Conservation (phyloP, 257 asterid species). For the Plantago elongata region DNA sequence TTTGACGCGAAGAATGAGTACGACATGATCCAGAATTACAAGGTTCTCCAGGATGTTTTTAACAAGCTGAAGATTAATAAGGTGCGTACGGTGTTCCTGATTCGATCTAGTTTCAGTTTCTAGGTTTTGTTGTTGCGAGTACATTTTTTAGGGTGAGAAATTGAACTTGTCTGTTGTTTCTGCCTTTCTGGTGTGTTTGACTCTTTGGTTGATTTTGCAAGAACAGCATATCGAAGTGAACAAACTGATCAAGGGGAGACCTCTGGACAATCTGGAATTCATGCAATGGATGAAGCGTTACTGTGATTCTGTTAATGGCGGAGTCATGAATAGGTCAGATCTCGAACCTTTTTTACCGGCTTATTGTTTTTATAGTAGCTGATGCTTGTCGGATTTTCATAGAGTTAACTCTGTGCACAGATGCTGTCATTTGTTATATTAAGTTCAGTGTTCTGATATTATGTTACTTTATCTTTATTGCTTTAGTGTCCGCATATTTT, state of each 20-base stretch:
- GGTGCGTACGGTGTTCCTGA: conserved; percentile 28
- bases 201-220: background rate
- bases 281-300: conserved; percentile 98
- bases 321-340: conserved; percentile 37
- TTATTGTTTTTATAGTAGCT: background rate
- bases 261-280: conserved; percentile 86
- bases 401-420: no score
- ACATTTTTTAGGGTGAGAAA: background rate
- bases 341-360: background rate
- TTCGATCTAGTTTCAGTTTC: background rate
- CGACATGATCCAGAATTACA: conserved; percentile 88
- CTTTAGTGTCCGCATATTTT: background rate
- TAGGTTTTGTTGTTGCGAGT: background rate
- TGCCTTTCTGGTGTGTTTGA: no score
- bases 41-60: conserved; percentile 88
- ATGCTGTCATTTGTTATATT: background rate
- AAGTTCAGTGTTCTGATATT: background rate
- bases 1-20: conserved; percentile 84
- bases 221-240: conserved; percentile 83
- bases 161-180: conserved; percentile 3
- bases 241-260: conserved; percentile 84
- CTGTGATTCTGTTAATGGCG: conserved; percentile 62
- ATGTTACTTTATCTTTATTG: no score
- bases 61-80: conserved; percentile 77
- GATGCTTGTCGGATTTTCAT: background rate